Conservation (phyloP, 2,329 filamentous ascomycete species). For the Fusarium sp. region DNA sequence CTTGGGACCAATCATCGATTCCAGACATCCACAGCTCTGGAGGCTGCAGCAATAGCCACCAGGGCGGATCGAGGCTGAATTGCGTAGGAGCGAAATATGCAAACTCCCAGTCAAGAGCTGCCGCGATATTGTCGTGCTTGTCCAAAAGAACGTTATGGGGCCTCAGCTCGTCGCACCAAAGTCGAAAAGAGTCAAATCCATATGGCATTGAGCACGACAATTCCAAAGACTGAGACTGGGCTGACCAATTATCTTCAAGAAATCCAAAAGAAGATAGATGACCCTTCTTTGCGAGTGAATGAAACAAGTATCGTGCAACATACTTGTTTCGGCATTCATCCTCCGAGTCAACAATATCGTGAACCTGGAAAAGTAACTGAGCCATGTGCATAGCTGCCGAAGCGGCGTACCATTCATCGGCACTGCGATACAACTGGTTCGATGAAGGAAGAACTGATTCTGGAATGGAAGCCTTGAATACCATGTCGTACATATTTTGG, state of each 20-base stretch:
- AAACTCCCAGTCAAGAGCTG: background rate
- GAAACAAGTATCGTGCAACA: conserved; percentile 55
- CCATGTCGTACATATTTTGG: conserved; percentile 54
- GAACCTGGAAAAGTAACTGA: conserved; percentile 54
- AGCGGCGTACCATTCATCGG: conserved; percentile 52
- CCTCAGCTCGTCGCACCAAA: conserved; percentile 51
- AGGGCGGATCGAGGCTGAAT: background rate
- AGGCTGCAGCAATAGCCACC: background rate
- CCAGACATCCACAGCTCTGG: background rate
- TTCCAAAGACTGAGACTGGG: conserved; percentile 13
- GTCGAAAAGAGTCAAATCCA: conserved; percentile 16
- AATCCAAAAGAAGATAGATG: conserved; percentile 45
- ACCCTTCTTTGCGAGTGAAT: conserved; percentile 45
- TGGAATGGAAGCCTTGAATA: conserved; percentile 34
- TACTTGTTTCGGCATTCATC: conserved; percentile 57
- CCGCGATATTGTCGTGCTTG: background rate
- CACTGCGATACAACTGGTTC: conserved; percentile 35
- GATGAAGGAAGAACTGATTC: background rate
- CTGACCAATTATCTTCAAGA: conserved; percentile 46
- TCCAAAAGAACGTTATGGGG: background rate
- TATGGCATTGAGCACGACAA: background rate
- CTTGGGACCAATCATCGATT: background rate
- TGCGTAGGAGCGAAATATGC: background rate
- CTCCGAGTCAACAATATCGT: conserved; percentile 49
- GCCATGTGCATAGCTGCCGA: conserved; percentile 55